These are phyloP conservation scores for Penicillium samsonianum DNA, from an alignment of 495 filamentous ascomycete genomes.

Conservation along the genomic window DNA sequence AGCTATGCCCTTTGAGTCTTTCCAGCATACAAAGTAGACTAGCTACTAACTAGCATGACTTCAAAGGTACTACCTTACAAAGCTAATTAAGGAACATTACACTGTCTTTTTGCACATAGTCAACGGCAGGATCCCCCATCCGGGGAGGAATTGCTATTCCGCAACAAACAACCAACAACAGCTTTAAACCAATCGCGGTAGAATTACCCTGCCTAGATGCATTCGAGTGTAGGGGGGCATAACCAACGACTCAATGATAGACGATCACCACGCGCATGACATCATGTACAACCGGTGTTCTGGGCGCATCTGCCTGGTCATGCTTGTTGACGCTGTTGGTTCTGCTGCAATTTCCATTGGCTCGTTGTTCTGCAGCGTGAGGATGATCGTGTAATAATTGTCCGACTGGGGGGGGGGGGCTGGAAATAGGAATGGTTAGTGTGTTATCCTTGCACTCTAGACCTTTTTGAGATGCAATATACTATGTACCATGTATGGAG, in stretches of 20 bases:
- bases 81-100: slow-evolving; percentile 11
- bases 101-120: not conserved
- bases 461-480: not conserved
- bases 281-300: slow-evolving; percentile 4
- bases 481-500: too few relatives aligned
- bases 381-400: not conserved
- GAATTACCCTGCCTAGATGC: not conserved
- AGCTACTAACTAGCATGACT: not conserved
- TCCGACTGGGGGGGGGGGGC: not conserved
- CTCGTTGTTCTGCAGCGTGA: not conserved
- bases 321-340: slow-evolving; percentile 14
- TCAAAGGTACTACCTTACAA: not conserved
- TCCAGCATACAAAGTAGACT: not conserved
- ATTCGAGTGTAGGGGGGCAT: not conserved
- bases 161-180: not conserved
- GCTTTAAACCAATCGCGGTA: not conserved
- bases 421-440: not conserved
- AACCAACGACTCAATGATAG: not conserved
- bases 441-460: not conserved
- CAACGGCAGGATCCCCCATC: too few relatives aligned
- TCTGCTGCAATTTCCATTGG: not conserved
- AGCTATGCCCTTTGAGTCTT: too few relatives aligned
- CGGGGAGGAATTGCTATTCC: not conserved
- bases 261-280: slow-evolving; percentile 3
- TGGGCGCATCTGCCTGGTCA: not conserved